These are phyloP conservation scores for Pythium scleroteichum DNA, from an alignment of 352 stramenopile genomes.

Conservation along the genomic window DNA sequence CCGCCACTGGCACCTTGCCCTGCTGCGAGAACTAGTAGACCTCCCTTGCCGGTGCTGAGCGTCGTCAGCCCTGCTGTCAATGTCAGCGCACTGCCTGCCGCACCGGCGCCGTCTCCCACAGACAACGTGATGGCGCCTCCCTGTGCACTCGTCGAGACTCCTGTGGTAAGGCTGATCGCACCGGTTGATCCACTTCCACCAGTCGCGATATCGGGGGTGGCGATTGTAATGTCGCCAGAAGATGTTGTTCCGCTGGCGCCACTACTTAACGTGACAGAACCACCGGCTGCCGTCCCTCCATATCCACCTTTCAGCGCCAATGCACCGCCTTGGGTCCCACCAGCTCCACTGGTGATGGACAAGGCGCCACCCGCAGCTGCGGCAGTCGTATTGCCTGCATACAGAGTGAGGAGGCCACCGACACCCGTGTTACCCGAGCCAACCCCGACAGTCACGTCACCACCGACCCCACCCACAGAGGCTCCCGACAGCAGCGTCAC, in stretches of 20 bases:
- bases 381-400: slow-evolving; percentile 20
- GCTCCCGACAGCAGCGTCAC: slow-evolving; percentile 45
- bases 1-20: slow-evolving; percentile 36
- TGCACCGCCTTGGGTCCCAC: slow-evolving; percentile 12
- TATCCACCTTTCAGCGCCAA: slow-evolving; percentile 9
- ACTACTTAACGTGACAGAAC: slow-evolving; percentile 21
- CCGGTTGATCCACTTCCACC: slow-evolving; percentile 22
- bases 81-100: slow-evolving; percentile 40
- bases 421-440: slow-evolving; percentile 43
- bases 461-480: slow-evolving; percentile 45
- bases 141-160: slow-evolving; percentile 4
- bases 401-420: slow-evolving; percentile 16
- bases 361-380: slow-evolving; percentile 20
- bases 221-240: slow-evolving; percentile 35
- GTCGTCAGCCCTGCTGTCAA: slow-evolving; percentile 42
- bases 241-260: slow-evolving; percentile 19
- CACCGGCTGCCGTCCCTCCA: slow-evolving; percentile 9
- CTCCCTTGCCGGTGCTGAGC: slow-evolving; percentile 33
- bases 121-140: slow-evolving; percentile 43
- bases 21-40: slow-evolving; percentile 37
- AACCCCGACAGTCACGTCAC: slow-evolving; percentile 45
- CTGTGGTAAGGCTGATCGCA: slow-evolving; percentile 19
- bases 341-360: slow-evolving; percentile 17
- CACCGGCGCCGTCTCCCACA: slow-evolving; percentile 39
- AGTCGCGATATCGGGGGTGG: slow-evolving; percentile 19